These are phyloP conservation scores for Pycnococcus provasolii DNA, from an alignment of 139 green algal species.

Conservation along the genomic window DNA sequence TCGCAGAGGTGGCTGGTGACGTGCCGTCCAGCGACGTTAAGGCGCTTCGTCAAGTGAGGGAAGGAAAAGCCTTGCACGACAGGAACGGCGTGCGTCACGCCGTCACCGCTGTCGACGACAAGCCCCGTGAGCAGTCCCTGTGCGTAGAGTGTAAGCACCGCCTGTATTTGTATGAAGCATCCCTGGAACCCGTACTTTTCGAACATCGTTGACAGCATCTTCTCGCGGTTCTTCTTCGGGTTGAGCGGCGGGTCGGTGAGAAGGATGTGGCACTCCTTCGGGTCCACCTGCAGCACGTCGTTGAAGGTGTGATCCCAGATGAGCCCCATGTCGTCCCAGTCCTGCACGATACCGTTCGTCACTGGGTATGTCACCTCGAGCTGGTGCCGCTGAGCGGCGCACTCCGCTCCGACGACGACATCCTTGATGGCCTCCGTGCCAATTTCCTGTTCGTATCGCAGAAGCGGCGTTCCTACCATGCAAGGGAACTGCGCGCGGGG, in stretches of 20 bases:
- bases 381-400: slow-evolving; percentile 32
- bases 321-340: slow-evolving; percentile 57
- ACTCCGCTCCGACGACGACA: slow-evolving; percentile 45
- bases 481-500: slow-evolving; percentile 48
- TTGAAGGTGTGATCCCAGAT: slow-evolving; percentile 55
- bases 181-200: slow-evolving; percentile 51
- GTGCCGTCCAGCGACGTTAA: slow-evolving; percentile 63
- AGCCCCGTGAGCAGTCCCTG: slow-evolving; percentile 67
- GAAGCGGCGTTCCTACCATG: slow-evolving; percentile 34
- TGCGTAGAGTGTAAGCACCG: slow-evolving; percentile 69
- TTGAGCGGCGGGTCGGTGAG: slow-evolving; percentile 61
- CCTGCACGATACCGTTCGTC: slow-evolving; percentile 56
- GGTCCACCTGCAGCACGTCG: slow-evolving; percentile 33
- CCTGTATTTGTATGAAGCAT: slow-evolving; percentile 61
- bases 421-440: slow-evolving; percentile 4
- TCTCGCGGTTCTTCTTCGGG: slow-evolving; percentile 38
- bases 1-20: slow-evolving; percentile 61
- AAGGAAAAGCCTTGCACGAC: slow-evolving; percentile 67
- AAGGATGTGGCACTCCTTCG: slow-evolving; percentile 44
- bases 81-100: slow-evolving; percentile 61
- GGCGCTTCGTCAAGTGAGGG: slow-evolving; percentile 53
- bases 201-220: slow-evolving; percentile 62
- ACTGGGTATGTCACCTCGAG: slow-evolving; percentile 59
- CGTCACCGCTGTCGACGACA: slow-evolving; percentile 67
- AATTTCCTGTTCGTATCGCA: slow-evolving; percentile 30